phyloP scores from a whole-genome alignment of 2,329 filamentous ascomycete genomes.

The Aureobasidium leucospermi region DNA sequence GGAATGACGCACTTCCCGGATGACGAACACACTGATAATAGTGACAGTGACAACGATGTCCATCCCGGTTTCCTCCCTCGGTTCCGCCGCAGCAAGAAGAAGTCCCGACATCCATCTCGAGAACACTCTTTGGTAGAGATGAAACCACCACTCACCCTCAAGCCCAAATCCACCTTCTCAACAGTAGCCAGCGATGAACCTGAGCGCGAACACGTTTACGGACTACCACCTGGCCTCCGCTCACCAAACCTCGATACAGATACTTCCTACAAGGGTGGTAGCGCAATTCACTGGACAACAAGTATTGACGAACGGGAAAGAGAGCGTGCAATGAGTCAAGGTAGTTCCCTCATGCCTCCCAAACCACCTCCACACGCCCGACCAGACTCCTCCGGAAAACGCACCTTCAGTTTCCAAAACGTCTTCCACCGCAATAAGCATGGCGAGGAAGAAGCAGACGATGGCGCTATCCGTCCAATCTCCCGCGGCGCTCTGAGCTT shows the following conservation, averaged over 20 bases:
- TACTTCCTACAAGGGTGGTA: slow-evolving; percentile 35
- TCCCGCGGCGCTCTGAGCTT: slow-evolving; percentile 25
- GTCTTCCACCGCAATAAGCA: slow-evolving; percentile 58
- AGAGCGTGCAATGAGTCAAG: slow-evolving; percentile 37
- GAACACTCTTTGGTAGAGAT: slow-evolving; percentile 18
- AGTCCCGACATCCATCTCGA: slow-evolving; percentile 26
- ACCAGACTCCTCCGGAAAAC: slow-evolving; percentile 16
- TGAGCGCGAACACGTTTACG: slow-evolving; percentile 42
- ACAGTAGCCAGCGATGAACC: neutral
- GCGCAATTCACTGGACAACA: slow-evolving; percentile 41
- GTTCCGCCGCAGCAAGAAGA: slow-evolving; percentile 18
- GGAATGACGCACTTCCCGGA: slow-evolving; percentile 83
- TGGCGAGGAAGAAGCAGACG: slow-evolving; percentile 19
- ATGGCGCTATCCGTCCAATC: slow-evolving; percentile 24
- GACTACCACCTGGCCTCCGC: slow-evolving; percentile 38
- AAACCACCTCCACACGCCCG: slow-evolving; percentile 47
- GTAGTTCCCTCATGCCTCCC: slow-evolving; percentile 45
- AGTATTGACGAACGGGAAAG: slow-evolving; percentile 27
- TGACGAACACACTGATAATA: slow-evolving; percentile 44
- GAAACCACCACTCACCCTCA: slow-evolving; percentile 16
- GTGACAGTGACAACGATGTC: slow-evolving; percentile 28
- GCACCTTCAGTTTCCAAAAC: slow-evolving; percentile 76
- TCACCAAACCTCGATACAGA: slow-evolving; percentile 45
- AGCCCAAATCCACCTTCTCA: neutral
- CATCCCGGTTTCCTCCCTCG: slow-evolving; percentile 40